These are phyloP conservation scores for Mortierella sp. DNA, from an alignment of 371 early-diverging fungal genomes.

Conservation along the genomic window DNA sequence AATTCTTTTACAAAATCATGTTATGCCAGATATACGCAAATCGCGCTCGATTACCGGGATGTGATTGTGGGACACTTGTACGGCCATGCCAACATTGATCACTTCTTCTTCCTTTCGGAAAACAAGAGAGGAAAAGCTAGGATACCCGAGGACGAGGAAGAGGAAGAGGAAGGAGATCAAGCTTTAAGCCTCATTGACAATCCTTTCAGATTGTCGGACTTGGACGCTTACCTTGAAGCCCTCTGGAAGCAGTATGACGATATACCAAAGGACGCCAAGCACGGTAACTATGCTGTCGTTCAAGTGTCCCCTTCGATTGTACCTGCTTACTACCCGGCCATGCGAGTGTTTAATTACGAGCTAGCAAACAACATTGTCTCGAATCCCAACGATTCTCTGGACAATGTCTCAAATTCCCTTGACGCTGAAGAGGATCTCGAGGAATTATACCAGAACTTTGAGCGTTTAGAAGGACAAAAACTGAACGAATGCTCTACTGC, in stretches of 20 bases:
- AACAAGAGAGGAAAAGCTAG: conserved; percentile 6
- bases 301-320: conserved; percentile 79
- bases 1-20: conserved; percentile 76
- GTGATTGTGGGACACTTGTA: conserved; percentile 79
- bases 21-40: conserved; percentile 66
- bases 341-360: conserved; percentile 65
- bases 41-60: conserved; percentile 71
- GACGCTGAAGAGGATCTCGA: background rate
- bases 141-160: no score
- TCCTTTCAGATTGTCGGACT: conserved; percentile 21
- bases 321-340: conserved; percentile 76
- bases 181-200: background rate
- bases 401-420: background rate
- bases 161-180: background rate
- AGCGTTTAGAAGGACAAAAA: conserved; percentile 12
- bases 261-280: conserved; percentile 36
- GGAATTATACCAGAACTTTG: conserved; percentile 15
- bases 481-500: conserved; percentile 1
- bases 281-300: conserved; percentile 60
- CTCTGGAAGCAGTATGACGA: conserved; percentile 51
- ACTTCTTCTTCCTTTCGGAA: conserved; percentile 62
- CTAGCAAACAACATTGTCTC: conserved; percentile 14
- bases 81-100: conserved; percentile 88
- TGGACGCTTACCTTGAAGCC: conserved; percentile 38
- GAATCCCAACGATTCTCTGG: background rate